phyloP scores from a whole-genome alignment of 2,329 filamentous ascomycete species.

The Penicillium sp. region DNA sequence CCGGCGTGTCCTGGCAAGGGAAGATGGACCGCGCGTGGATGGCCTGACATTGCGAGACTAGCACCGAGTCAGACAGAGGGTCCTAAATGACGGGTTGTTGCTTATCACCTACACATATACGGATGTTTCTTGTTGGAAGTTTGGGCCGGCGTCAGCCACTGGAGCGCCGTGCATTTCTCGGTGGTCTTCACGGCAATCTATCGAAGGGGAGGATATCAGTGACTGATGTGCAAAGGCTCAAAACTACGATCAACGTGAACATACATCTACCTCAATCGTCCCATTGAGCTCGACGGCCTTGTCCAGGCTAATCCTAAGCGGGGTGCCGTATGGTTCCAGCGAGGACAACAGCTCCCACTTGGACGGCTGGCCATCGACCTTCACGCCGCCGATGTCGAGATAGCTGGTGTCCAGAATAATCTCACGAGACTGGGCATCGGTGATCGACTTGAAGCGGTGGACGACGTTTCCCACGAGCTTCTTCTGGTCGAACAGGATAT shows the following conservation, averaged over 20 bases:
- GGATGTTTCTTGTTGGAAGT: conserved; percentile 94
- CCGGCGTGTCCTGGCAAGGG: conserved; percentile 95
- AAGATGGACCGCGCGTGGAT: conserved; percentile 93
- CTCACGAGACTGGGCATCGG: conserved; percentile 68
- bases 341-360: conserved; percentile 71
- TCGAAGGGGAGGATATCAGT: conserved; percentile 1
- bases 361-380: conserved; percentile 62
- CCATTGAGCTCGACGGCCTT: conserved; percentile 48
- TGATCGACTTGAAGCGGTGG: conserved; percentile 73
- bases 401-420: conserved; percentile 87
- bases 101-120: conserved; percentile 68
- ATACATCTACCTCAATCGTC: conserved; percentile 49
- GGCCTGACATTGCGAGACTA: conserved; percentile 89
- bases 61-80: not conserved
- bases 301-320: conserved; percentile 50
- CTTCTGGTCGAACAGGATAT: conserved; percentile 79
- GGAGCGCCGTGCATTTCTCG: conserved; percentile 81
- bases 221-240: not conserved
- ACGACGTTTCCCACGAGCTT: conserved; percentile 73
- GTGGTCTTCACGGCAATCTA: conserved; percentile 77
- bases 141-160: conserved; percentile 92
- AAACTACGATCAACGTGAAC: conserved; percentile 7
- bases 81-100: not conserved
- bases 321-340: conserved; percentile 64
- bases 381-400: conserved; percentile 70